These are phyloP conservation scores for Saksenaea oblongispora DNA, from an alignment of 371 early-diverging fungal species.

Conservation along the genomic window DNA sequence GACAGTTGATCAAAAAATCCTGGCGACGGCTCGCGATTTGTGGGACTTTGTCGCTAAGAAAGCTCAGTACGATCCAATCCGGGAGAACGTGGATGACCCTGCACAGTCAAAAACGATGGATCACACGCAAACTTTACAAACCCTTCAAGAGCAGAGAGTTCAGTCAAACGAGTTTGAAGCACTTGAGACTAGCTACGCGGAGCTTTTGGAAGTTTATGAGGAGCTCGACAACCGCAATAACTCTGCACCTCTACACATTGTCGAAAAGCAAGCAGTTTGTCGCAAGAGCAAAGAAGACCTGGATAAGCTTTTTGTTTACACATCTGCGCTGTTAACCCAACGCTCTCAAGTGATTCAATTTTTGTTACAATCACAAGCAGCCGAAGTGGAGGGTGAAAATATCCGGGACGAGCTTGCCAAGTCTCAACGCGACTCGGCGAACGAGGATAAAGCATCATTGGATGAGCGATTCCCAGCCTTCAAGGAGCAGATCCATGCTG, in stretches of 20 bases:
- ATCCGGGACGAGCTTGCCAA: constrained; percentile 21
- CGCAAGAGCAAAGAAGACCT: constrained; percentile 20
- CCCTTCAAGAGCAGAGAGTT: neutral
- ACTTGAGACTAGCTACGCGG: constrained; percentile 14
- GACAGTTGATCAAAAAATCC: constrained; percentile 13
- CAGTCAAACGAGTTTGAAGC: neutral
- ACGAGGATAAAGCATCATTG: constrained; percentile 2
- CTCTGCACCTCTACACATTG: neutral
- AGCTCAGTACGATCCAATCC: constrained; percentile 32
- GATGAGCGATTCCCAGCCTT: constrained; percentile 29
- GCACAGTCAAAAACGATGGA: neutral
- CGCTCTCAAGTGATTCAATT: constrained; percentile 14
- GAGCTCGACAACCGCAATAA: neutral
- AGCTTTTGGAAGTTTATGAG: constrained; percentile 15
- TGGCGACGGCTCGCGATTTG: constrained; percentile 21
- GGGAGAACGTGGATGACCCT: constrained; percentile 3
- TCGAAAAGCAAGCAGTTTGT: constrained; percentile 3
- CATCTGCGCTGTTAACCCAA: constrained; percentile 23
- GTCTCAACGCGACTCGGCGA: neutral
- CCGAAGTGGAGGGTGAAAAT: constrained; percentile 21
- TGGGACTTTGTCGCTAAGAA: constrained; percentile 40
- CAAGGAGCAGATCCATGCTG: constrained; percentile 23
- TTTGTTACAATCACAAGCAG: constrained; percentile 6
- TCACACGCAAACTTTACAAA: neutral
- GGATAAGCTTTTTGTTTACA: constrained; percentile 18